Conservation (phyloP, 306 rosid genomes). For the Quercus cerris region DNA sequence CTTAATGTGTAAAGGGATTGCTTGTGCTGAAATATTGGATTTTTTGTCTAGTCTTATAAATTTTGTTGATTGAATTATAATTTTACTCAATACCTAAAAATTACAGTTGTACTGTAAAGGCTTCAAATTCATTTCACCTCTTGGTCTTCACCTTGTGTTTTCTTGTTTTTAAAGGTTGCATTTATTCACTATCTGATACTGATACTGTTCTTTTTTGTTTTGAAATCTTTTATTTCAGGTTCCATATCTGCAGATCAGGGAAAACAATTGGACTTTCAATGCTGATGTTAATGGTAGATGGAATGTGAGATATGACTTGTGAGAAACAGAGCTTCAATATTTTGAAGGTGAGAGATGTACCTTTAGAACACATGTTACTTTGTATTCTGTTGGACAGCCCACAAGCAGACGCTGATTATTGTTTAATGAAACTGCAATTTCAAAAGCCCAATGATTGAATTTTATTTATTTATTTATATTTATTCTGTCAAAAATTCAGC, state of each 20-base stretch:
- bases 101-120: not conserved
- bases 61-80: not conserved
- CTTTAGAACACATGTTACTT: conserved; percentile 8
- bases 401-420: not conserved
- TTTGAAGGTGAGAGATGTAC: conserved; percentile 21
- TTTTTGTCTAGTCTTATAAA: not conserved
- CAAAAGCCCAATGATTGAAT: not conserved
- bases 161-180: not conserved
- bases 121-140: not conserved
- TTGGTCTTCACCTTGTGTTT: not conserved
- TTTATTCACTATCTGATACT: not conserved
- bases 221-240: conserved; percentile 47
- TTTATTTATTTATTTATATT: not conserved
- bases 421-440: not conserved
- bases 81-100: not conserved
- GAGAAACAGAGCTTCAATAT: conserved; percentile 31
- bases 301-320: conserved; percentile 85
- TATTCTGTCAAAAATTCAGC: not conserved
- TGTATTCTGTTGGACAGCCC: conserved; percentile 20
- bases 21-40: not conserved
- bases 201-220: not conserved
- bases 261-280: conserved; percentile 90
- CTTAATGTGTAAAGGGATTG: not conserved
- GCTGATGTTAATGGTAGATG: conserved; percentile 82
- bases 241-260: conserved; percentile 94